Evolutionary conservation across 2,329 filamentous ascomycete genomes (phyloP).

Genomic region (Trichoderma guizhouense): DNA sequence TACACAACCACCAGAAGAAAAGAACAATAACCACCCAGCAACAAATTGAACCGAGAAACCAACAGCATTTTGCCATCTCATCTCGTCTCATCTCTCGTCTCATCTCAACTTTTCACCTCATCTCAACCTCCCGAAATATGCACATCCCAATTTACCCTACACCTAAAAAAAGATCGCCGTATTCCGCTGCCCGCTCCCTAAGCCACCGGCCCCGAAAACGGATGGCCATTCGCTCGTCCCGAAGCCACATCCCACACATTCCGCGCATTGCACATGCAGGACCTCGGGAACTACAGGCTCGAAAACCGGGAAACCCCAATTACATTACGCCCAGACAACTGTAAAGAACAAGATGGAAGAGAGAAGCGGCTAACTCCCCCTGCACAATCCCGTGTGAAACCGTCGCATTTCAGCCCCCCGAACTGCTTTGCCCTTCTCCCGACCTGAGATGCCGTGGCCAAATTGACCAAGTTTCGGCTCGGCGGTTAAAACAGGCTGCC

Average conservation of each 20-base stretch:
- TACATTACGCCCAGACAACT: no score
- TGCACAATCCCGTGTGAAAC: not conserved
- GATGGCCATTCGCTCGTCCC: not conserved
- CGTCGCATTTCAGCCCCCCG: not conserved
- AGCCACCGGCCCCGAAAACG: not conserved
- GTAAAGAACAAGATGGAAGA: not conserved
- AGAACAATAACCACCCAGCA: not conserved
- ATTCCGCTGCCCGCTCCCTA: not conserved
- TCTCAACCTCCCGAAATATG: not conserved
- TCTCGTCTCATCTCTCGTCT: not conserved
- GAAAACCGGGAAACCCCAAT: not conserved
- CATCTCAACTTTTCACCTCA: not conserved
- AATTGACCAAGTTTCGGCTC: not conserved
- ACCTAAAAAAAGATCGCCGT: not conserved
- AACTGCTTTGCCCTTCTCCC: not conserved
- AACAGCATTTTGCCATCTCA: not conserved
- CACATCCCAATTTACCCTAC: not conserved
- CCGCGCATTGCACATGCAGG: not conserved
- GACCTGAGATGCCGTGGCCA: not conserved
- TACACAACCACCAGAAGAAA: not conserved
- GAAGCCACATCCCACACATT: not conserved
- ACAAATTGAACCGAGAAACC: not conserved
- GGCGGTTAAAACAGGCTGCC: not conserved
- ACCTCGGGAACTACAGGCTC: constrained; percentile 30
- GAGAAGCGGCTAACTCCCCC: not conserved